phyloP scores from a whole-genome alignment of 495 filamentous ascomycete species.

The Barbatosphaeria neglecta region DNA sequence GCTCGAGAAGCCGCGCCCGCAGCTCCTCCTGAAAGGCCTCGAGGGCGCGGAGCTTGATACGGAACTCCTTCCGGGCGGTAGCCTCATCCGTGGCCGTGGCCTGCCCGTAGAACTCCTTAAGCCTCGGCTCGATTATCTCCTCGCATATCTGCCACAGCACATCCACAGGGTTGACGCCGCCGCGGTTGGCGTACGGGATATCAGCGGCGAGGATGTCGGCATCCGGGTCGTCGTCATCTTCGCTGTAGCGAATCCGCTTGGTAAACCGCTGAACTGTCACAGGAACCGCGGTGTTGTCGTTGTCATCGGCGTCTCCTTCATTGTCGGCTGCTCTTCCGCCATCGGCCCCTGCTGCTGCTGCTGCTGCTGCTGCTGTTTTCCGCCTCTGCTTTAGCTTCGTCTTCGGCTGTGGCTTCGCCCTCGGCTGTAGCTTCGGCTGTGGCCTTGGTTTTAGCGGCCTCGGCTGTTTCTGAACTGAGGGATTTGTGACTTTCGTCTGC shows the following conservation, averaged over 20 bases:
- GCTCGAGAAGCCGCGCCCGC: conserved; percentile 48
- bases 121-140: conserved; percentile 46
- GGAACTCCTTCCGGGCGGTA: conserved; percentile 38
- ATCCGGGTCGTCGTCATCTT: conserved; percentile 21
- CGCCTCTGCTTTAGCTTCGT: conserved; percentile 5
- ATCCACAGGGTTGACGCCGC: conserved; percentile 57
- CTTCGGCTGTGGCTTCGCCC: conserved; percentile 11
- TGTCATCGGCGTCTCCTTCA: conserved; percentile 10
- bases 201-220: conserved; percentile 31
- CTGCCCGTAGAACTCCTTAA: conserved; percentile 32
- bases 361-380: not conserved
- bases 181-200: conserved; percentile 42
- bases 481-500: conserved; percentile 15
- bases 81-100: conserved; percentile 24
- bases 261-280: conserved; percentile 37
- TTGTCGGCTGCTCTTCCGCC: conserved; percentile 1
- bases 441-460: conserved; percentile 12
- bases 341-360: not conserved
- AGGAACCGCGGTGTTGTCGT: conserved; percentile 19
- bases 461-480: conserved; percentile 25
- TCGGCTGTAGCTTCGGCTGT: conserved; percentile 8
- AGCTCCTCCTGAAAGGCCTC: conserved; percentile 60
- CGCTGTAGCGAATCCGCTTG: conserved; percentile 14
- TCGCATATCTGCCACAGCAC: conserved; percentile 59
- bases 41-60: conserved; percentile 49